These are phyloP conservation scores for Plasmodium fragile DNA, from an alignment of 169 alveolate genomes.

Conservation along the genomic window DNA sequence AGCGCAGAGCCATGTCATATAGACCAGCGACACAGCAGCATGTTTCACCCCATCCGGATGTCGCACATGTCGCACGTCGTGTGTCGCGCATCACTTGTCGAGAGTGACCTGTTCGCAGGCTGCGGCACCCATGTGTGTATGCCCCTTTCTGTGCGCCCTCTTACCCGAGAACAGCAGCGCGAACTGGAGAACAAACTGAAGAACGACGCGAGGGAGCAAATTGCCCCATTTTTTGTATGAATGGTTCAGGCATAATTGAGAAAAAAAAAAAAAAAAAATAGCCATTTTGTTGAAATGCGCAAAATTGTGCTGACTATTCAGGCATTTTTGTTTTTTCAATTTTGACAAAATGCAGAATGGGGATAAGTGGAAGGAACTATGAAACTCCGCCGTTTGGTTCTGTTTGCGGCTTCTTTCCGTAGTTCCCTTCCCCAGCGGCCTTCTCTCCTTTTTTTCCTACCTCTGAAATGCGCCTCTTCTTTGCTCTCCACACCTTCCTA, in stretches of 20 bases:
- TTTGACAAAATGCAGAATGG: conserved; percentile 1
- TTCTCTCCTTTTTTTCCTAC: background rate
- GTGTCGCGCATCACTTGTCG: background rate
- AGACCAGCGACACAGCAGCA: background rate
- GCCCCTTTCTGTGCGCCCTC: background rate
- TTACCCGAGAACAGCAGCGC: background rate
- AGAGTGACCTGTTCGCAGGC: background rate
- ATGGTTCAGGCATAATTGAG: background rate
- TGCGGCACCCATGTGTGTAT: background rate
- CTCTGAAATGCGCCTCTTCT: conserved; percentile 27
- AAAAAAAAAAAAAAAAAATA: conserved; percentile 20
- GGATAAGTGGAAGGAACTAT: background rate
- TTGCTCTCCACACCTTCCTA: background rate
- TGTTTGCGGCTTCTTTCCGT: background rate
- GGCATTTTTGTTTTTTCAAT: background rate
- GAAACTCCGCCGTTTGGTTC: background rate
- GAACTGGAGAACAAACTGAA: too few relatives aligned
- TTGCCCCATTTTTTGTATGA: conserved; percentile 8
- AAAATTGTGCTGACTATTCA: conserved; percentile 10
- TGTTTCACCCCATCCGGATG: background rate
- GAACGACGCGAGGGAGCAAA: background rate
- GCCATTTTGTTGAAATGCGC: conserved; percentile 1
- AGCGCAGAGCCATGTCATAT: background rate
- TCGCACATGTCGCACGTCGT: background rate
- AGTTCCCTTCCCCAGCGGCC: background rate